Conservation (phyloP, 2,329 filamentous ascomycete genomes). For the Verticillium tricorpus region DNA sequence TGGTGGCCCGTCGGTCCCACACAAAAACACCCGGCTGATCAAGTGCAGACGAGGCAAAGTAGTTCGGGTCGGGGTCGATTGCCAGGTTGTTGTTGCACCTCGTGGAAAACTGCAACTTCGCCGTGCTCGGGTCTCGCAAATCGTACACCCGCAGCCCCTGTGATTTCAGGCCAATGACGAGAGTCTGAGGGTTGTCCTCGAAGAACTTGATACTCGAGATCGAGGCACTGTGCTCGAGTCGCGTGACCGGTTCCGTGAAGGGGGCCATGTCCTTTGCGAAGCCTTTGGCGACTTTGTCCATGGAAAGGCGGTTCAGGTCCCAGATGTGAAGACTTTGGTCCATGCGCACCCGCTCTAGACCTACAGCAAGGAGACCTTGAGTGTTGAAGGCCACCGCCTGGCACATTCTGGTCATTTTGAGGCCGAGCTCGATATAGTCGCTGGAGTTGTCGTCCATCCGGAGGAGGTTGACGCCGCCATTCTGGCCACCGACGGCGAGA, state of each 20-base stretch:
- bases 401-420: slow-evolving; percentile 73
- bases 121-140: slow-evolving; percentile 55
- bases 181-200: slow-evolving; percentile 66
- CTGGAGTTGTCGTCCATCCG: slow-evolving; percentile 68
- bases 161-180: slow-evolving; percentile 72
- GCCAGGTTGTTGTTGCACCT: slow-evolving; percentile 68
- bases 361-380: slow-evolving; percentile 68
- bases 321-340: slow-evolving; percentile 80
- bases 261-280: slow-evolving; percentile 44
- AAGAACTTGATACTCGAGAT: slow-evolving; percentile 83
- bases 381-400: slow-evolving; percentile 79
- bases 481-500: slow-evolving; percentile 70
- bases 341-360: slow-evolving; percentile 74
- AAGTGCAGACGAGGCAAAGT: slow-evolving; percentile 75
- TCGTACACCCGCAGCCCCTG: slow-evolving; percentile 75
- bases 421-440: slow-evolving; percentile 59
- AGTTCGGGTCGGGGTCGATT: slow-evolving; percentile 77
- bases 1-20: slow-evolving; percentile 69
- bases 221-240: slow-evolving; percentile 63
- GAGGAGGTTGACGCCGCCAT: slow-evolving; percentile 71
- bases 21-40: slow-evolving; percentile 71
- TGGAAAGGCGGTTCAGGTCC: slow-evolving; percentile 62
- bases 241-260: slow-evolving; percentile 52
- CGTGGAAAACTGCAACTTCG: slow-evolving; percentile 51
- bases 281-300: slow-evolving; percentile 42